Evolutionary conservation across 177 flowering plant genomes (phyloP), one percentile per base, ranked within the genome.

Genomic region (Vitis hybrid): DNA sequence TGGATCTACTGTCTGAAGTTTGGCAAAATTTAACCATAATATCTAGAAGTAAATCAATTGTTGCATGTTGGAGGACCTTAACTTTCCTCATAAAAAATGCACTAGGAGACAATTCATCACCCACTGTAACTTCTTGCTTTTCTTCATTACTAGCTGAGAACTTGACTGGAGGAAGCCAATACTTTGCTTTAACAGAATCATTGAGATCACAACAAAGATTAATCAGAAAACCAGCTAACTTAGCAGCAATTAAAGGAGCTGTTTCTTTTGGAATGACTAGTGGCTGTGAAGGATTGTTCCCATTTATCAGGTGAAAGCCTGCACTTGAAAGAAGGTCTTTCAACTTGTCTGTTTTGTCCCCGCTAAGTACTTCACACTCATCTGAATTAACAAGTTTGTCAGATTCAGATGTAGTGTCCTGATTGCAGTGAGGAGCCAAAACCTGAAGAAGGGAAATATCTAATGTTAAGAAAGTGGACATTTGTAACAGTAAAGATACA

Each of bases 21-120:
- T 92, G 97, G 86, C 99, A 96, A 74, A 97, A 93, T 70, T 96
- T 97, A 60, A 96, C 98, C 99, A 96, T 90, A 65, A 96, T 93
- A 81, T 96, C 99, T 68, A 96, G 67, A 55, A 96, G 92, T 72
- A 96, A 77, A 84, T 96, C 99, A 80, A 93, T 79, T 57, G 94
- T 94, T 74, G 98, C 98, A 78, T 90, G 99, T 79, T 93, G 99
- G 81, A 96, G 79, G 50, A 89, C 97, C 86, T 96, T 94, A 45
- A 94, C 97, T 18, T 98, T 97, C 99, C 94, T 96, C 80, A 96
- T 78, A 87, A 96, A 84, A 78, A 96, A 90, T 72, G 94, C 67
- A 79, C 99, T 90, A 29, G 99, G 98, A 19, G 94, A 93, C 66
- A 90, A 85, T 77, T 91, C 90, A 67, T 88, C 90, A 75, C 77